Percentiles rank a stretch among this genome's conserved stretches.
phyloP scores from a whole-genome alignment of 164 flowering plant genomes.

The Liriodendron chinense region DNA sequence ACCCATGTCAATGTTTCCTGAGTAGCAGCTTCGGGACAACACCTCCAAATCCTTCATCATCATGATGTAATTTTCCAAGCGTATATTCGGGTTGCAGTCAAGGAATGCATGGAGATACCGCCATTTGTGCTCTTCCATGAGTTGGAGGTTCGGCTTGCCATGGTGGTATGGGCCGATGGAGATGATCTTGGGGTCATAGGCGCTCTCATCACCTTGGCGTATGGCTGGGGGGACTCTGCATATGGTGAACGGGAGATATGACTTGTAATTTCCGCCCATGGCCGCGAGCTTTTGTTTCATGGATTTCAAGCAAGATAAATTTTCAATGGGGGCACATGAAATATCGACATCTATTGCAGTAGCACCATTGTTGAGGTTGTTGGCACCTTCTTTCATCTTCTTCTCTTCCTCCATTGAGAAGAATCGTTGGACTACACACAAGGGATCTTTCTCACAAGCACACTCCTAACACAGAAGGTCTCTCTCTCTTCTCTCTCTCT shows the following conservation, averaged over 20 bases:
- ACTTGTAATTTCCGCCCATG: not conserved
- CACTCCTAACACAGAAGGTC: too few species aligned
- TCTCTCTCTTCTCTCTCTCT: too few species aligned
- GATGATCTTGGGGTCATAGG: slow-evolving; percentile 1
- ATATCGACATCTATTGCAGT: not conserved
- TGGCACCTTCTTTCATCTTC: not conserved
- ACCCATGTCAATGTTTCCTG: not conserved
- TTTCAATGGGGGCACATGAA: not conserved
- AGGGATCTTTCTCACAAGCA: too few species aligned
- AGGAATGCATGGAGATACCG: not conserved
- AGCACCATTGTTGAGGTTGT: not conserved
- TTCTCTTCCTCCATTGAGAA: not conserved
- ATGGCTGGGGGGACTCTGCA: not conserved
- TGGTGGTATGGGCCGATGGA: slow-evolving; percentile 5
- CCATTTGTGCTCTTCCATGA: slow-evolving; percentile 2
- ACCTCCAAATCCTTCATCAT: not conserved
- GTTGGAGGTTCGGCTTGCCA: not conserved
- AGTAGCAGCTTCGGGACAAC: not conserved
- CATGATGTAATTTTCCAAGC: not conserved
- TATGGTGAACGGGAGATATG: not conserved
- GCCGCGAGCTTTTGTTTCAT: not conserved
- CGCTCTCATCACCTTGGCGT: not conserved
- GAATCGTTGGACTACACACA: not conserved
- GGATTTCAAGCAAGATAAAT: not conserved
- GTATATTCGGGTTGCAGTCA: not conserved